A percentile compares a stretch with the other conserved stretches of the same genome.
Evolutionary conservation across 2,329 filamentous ascomycete species (phyloP).

Genomic region (Ceratocystis smalleyi): DNA sequence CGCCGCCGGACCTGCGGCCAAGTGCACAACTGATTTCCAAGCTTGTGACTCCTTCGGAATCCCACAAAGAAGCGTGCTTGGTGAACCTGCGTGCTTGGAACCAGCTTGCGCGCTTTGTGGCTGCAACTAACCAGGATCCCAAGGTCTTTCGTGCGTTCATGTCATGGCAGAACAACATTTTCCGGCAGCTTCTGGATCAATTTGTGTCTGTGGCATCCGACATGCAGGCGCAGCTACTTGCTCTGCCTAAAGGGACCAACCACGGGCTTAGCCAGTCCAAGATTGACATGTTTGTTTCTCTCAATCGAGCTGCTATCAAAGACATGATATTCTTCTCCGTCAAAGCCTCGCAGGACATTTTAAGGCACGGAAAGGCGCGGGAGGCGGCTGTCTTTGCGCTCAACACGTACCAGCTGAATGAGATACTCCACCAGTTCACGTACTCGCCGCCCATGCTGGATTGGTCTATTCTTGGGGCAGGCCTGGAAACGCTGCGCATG

Average conservation of each 20-base stretch:
- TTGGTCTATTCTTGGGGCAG: slow-evolving; percentile 32
- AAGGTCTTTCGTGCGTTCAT: slow-evolving; percentile 34
- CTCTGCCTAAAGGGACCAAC: slow-evolving; percentile 30
- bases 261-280: slow-evolving; percentile 30
- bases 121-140: slow-evolving; percentile 29
- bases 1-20: slow-evolving; percentile 39
- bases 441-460: slow-evolving; percentile 27
- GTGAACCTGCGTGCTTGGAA: slow-evolving; percentile 49
- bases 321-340: slow-evolving; percentile 37
- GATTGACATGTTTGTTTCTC: slow-evolving; percentile 34
- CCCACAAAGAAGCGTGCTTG: slow-evolving; percentile 50
- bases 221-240: slow-evolving; percentile 39
- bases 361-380: slow-evolving; percentile 32
- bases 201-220: slow-evolving; percentile 41
- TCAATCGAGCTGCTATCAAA: slow-evolving; percentile 38
- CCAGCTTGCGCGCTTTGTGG: slow-evolving; percentile 44
- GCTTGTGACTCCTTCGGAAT: slow-evolving; percentile 42
- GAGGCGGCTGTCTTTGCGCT: slow-evolving; percentile 34
- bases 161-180: slow-evolving; percentile 40
- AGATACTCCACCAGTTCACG: slow-evolving; percentile 35
- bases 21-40: slow-evolving; percentile 40
- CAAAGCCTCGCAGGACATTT: slow-evolving; percentile 35
- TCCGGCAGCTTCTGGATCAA: slow-evolving; percentile 41
- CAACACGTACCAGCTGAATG: slow-evolving; percentile 35
- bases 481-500: slow-evolving; percentile 32